Evolutionary conservation across 2,329 filamentous ascomycete species (phyloP), one percentile per base, ranked within the genome.

Genomic region (Coniella lustricola): DNA sequence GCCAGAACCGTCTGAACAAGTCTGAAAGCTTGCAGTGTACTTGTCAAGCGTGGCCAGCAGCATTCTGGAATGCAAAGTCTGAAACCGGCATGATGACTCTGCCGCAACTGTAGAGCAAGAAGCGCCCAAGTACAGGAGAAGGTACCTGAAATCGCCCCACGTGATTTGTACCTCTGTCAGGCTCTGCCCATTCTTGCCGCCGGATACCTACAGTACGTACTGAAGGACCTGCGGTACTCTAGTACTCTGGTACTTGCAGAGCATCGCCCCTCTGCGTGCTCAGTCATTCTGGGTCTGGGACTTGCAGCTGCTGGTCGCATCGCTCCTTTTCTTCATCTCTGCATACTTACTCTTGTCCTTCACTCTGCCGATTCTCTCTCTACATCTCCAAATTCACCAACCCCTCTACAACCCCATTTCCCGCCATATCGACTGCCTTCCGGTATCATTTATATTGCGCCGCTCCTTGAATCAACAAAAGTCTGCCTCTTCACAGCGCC

Each of bases 161-260:
- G 46, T 52, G 44, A 47, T 34, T 17, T 44, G 50, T 52, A 49
- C 45, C 50, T 46, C 43, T 43, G 42, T n/a, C n/a, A n/a, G n/a
- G n/a, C n/a, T n/a, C n/a, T n/a, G n/a, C n/a, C n/a, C n/a, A n/a
- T 39, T 37, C 25, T 5, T 29, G 10, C 25, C 25, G 25, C 25
- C 10, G 10, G 25, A 14, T 32, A 32, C 29, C 29, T 32, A 14
- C 8, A 32, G 29, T 32, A 32, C 29, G 8, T 32, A 32, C 29
- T n/a, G n/a, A n/a, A n/a, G n/a, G n/a, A n/a, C n/a, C n/a, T n/a
- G n/a, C n/a, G n/a, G 25, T 29, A 29, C 25, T 29, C 25, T 5
- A 10, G 25, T 29, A 41, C 29, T 10, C 38, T 21, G 38, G 21
- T 41, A 41, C 38, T 16, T 33, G 12, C 36, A 17, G 7, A 36